These are phyloP conservation scores for Trametes hirsuta DNA, from an alignment of 1,284 basidiomycete genomes.

Conservation along the genomic window DNA sequence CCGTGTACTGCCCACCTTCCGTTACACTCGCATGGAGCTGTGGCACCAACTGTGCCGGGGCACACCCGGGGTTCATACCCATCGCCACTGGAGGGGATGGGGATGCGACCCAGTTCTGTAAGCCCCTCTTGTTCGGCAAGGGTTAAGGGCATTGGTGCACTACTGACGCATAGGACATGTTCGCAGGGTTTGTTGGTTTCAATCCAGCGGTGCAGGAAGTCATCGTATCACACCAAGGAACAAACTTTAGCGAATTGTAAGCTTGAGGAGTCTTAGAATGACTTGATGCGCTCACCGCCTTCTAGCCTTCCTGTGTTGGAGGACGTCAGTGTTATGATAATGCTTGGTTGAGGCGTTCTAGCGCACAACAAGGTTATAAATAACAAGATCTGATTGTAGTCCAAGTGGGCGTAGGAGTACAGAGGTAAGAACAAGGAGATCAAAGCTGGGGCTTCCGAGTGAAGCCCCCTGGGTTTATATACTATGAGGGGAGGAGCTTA, in stretches of 20 bases:
- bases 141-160: slow-evolving; percentile 19
- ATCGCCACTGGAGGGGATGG: slow-evolving; percentile 67
- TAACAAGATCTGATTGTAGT: too few species aligned
- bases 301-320: slow-evolving; percentile 34
- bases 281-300: background rate
- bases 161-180: background rate
- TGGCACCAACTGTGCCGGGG: slow-evolving; percentile 39
- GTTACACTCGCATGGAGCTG: slow-evolving; percentile 39
- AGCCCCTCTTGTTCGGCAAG: slow-evolving; percentile 30
- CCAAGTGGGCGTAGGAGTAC: too few species aligned
- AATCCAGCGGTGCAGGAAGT: slow-evolving; percentile 45
- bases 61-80: slow-evolving; percentile 55
- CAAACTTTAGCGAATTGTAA: slow-evolving; percentile 21
- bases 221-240: slow-evolving; percentile 59
- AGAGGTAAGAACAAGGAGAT: too few species aligned
- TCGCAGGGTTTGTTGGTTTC: slow-evolving; percentile 49
- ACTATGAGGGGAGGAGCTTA: too few species aligned
- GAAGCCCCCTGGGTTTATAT: too few species aligned
- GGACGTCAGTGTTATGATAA: too few species aligned
- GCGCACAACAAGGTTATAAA: too few species aligned
- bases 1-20: slow-evolving; percentile 39
- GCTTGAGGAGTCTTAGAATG: background rate
- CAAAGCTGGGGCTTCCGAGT: too few species aligned
- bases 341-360: too few species aligned
- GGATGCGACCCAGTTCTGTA: slow-evolving; percentile 48